Percentiles rank a stretch among this genome's conserved stretches.
phyloP scores from a whole-genome alignment of 164 flowering plant genomes.

The Tetrastigma voinierianum region DNA sequence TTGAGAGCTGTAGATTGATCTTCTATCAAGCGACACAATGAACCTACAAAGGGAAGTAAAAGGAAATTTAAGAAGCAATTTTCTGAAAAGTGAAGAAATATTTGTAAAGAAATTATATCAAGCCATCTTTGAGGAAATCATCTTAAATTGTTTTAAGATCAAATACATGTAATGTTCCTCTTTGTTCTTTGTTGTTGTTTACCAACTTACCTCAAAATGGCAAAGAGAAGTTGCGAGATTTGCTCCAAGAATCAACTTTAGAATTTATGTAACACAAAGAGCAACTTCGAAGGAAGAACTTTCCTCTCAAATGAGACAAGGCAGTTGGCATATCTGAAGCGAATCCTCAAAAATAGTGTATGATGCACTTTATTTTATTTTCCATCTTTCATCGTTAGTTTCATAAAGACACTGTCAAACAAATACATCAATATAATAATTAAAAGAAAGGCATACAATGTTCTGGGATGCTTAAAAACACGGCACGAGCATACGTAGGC shows the following conservation, averaged over 20 bases:
- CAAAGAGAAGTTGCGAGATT: constrained; percentile 66
- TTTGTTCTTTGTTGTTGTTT: background rate
- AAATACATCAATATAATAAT: background rate
- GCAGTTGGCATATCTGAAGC: constrained; percentile 56
- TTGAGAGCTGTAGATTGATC: constrained; percentile 63
- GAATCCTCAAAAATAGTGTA: constrained; percentile 85
- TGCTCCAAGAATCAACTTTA: constrained; percentile 75
- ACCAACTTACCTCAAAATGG: constrained; percentile 56
- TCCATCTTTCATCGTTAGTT: constrained; percentile 51
- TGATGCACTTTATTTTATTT: constrained; percentile 72
- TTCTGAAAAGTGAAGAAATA: no score
- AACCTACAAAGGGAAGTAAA: constrained; percentile 46
- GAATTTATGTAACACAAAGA: constrained; percentile 35
- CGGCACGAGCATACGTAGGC: no score
- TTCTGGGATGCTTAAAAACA: no score
- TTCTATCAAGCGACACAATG: constrained; percentile 63
- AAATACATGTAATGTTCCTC: no score
- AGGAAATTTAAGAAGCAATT: background rate
- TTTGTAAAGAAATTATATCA: background rate
- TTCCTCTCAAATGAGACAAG: constrained; percentile 88
- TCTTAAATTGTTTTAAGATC: no score
- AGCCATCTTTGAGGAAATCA: no score
- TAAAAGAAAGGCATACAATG: no score
- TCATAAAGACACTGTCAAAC: constrained; percentile 54
- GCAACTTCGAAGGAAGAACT: constrained; percentile 56